Evolutionary conservation across 2,329 filamentous ascomycete genomes (phyloP).

Genomic region (Alternaria hordeiaustralica): DNA sequence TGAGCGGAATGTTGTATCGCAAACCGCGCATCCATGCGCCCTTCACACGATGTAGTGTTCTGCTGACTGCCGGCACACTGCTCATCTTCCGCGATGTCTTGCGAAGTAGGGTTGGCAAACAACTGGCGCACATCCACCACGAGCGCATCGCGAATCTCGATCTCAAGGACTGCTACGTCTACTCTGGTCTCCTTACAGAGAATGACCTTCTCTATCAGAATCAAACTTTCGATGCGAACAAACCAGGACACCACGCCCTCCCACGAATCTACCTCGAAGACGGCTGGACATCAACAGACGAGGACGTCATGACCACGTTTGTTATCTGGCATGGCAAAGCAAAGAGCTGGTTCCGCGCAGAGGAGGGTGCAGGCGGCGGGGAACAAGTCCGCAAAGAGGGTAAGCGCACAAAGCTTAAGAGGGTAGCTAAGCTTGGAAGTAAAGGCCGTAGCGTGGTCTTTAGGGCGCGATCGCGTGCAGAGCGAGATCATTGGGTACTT

Average conservation of each 20-base stretch:
- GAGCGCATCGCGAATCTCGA: conserved; percentile 65
- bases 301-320: conserved; percentile 71
- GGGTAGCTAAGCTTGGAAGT: conserved; percentile 66
- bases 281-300: conserved; percentile 67
- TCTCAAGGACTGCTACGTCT: conserved; percentile 69
- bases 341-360: conserved; percentile 61
- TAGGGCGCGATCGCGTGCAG: conserved; percentile 67
- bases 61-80: conserved; percentile 66
- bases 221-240: conserved; percentile 68
- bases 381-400: conserved; percentile 44
- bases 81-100: conserved; percentile 68
- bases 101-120: conserved; percentile 61
- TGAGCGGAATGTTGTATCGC: conserved; percentile 68
- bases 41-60: conserved; percentile 66
- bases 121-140: conserved; percentile 67
- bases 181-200: conserved; percentile 68
- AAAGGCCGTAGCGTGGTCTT: conserved; percentile 70
- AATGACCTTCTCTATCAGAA: conserved; percentile 69
- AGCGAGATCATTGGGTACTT: conserved; percentile 72
- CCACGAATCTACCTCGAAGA: conserved; percentile 67
- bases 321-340: conserved; percentile 69
- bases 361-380: conserved; percentile 40
- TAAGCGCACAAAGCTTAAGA: conserved; percentile 59
- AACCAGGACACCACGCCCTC: conserved; percentile 64
- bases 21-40: conserved; percentile 68